Base-by-base conservation (phyloP, 441 rosid genomes). In the Aquilaria agallochum region DNA sequence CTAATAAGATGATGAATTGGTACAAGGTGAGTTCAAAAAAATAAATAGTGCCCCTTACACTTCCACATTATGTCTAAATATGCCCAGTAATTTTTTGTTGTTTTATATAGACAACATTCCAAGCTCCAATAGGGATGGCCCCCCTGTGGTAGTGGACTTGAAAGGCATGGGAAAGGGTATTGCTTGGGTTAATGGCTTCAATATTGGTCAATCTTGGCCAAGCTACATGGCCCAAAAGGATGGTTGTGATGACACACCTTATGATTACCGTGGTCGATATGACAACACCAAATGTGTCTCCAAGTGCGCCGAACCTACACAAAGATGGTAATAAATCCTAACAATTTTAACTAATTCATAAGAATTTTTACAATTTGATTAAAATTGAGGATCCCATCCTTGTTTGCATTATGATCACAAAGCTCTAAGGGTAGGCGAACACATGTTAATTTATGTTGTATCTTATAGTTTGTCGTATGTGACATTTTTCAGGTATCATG, bases 201-300 rank as follows among this genome's bases (percentile, higher is more conserved):
- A 68, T 61, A 69, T 92, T n/a, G 95, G 94, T 0, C 76, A 90
- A 4, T 88, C 83, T 1, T 86, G 94, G 98, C 88, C 89, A 2
- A 59, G 68, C 55, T 65, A 59, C 34, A 7, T 74, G 14, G 81
- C 90, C 1, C 47, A 64, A 0, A 52, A 66, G 0, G 66, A 72
- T 12, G 85, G 84, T 14, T 92, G 95, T 57, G 54, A 72, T 6
- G 14, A 33, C 0, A 72, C 63, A 2, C 8, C 50, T 11, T 86
- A 96, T 36, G 75, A 88, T 32, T 90, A 90, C 4, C 84, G 80
- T 7, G 83, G 94, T 0, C 0, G 51, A 1, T 86, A 86, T 31
- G 31, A 27, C 9, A 31, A 72, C 20, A 71, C 72, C 5, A 85
- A 88, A 51, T 93, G 96, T 15, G 62, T 55, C 0, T 56, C 65